A percentile compares a stretch with the other conserved stretches of the same genome.
Conservation (phyloP, 495 filamentous ascomycete species). For the Aspergillus funiculosus region DNA sequence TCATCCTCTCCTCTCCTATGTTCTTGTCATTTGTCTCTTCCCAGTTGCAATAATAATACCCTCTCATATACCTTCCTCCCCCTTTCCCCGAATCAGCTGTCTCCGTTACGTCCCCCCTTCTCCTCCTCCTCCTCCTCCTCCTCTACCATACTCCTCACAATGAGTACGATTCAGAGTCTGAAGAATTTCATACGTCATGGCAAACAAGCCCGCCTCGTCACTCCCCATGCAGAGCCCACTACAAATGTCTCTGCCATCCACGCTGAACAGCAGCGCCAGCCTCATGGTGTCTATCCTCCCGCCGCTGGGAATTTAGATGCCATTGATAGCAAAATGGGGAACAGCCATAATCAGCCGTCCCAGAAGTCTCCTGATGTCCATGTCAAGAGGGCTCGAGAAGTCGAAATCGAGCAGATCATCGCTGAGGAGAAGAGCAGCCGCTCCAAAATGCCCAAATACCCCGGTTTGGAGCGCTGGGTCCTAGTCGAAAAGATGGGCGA, state of each 20-base stretch:
- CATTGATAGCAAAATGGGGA: conserved; percentile 44
- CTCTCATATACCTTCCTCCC: conserved; percentile 1
- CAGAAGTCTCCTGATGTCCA: conserved; percentile 44
- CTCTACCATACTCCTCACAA: conserved; percentile 25
- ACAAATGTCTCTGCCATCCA: conserved; percentile 63
- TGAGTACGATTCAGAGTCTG: conserved; percentile 82
- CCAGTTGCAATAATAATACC: conserved; percentile 3
- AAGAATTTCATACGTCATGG: conserved; percentile 99
- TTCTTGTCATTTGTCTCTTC: conserved; percentile 3
- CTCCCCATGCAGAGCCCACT: conserved; percentile 59
- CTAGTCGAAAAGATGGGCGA: conserved; percentile 98
- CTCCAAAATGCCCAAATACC: conserved; percentile 84
- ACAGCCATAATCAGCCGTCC: conserved; percentile 53
- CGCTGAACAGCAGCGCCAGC: conserved; percentile 56
- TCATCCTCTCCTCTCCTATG: not conserved
- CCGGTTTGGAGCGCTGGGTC: conserved; percentile 85
- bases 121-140: conserved; percentile 1
- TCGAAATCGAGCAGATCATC: conserved; percentile 72
- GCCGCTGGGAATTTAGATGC: conserved; percentile 52
- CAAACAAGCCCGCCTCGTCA: conserved; percentile 80
- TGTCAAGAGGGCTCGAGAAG: conserved; percentile 40
- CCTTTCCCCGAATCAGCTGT: not conserved
- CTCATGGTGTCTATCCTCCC: conserved; percentile 44
- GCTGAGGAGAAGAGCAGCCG: conserved; percentile 82
- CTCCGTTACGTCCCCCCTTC: not conserved